A percentile compares a stretch with the other conserved stretches of the same genome.
These are phyloP conservation scores for Eustoma russellianum DNA, from an alignment of 257 asterid species.

Conservation along the genomic window DNA sequence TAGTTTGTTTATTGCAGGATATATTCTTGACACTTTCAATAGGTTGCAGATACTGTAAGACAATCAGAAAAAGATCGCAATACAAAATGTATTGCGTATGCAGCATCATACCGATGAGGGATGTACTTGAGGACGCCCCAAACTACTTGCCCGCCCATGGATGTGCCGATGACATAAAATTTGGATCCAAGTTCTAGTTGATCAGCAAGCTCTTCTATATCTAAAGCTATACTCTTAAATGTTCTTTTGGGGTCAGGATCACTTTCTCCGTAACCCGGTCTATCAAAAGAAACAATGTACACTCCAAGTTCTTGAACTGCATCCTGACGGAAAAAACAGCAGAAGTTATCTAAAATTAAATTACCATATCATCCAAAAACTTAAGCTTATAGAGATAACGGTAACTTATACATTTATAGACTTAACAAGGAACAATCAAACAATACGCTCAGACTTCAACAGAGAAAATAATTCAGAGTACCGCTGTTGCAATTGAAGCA, in stretches of 20 bases:
- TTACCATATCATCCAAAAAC: too few species aligned
- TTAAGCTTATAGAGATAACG: too few species aligned
- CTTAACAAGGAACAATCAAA: too few species aligned
- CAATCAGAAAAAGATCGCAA: neutral
- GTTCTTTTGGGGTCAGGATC: conserved; percentile 66
- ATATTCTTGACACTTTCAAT: neutral
- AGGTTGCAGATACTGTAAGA: neutral
- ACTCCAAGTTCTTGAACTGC: conserved; percentile 45
- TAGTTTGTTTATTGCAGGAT: neutral
- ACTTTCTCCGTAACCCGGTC: conserved; percentile 80
- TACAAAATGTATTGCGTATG: neutral
- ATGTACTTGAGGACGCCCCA: conserved; percentile 83
- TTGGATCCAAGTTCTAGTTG: conserved; percentile 48
- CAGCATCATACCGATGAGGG: conserved; percentile 37
- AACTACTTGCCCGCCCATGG: conserved; percentile 65
- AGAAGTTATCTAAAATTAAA: conserved; percentile 4
- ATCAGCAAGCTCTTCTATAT: conserved; percentile 69
- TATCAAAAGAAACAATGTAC: conserved; percentile 57
- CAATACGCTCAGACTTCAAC: neutral
- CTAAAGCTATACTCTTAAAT: conserved; percentile 39
- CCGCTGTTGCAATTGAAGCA: conserved; percentile 43
- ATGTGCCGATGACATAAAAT: conserved; percentile 49
- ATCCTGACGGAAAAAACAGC: conserved; percentile 23
- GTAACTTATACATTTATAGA: too few species aligned
- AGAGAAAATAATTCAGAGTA: conserved; percentile 12